Conservation (phyloP, 164 flowering plant genomes). For the Sextonia rubra region DNA sequence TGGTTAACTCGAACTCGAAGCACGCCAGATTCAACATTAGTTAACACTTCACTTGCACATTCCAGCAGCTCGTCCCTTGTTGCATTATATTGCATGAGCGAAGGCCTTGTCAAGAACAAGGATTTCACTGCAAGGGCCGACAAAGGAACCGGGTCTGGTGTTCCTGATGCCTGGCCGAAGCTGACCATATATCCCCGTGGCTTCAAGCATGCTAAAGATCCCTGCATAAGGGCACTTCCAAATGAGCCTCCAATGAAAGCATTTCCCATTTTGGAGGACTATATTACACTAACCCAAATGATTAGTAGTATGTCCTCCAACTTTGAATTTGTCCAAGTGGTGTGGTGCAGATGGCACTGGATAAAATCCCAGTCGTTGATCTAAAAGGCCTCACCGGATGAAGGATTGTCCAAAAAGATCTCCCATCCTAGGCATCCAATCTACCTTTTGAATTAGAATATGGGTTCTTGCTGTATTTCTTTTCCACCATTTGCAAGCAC, state of each 20-base stretch:
- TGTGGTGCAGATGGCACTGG: not conserved
- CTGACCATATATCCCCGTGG: conserved; percentile 76
- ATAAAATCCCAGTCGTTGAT: no score
- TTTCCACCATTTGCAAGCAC: no score
- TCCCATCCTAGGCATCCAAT: no score
- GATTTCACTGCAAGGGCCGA: conserved; percentile 63
- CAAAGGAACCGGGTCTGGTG: conserved; percentile 75
- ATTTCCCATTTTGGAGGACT: not conserved
- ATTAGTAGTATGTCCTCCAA: no score
- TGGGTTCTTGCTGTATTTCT: no score
- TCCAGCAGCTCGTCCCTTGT: conserved; percentile 70
- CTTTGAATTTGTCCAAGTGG: not conserved
- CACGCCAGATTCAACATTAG: conserved; percentile 51
- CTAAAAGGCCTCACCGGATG: no score
- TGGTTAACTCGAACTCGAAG: conserved; percentile 66
- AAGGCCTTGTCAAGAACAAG: conserved; percentile 75
- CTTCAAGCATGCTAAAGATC: conserved; percentile 76
- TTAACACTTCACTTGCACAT: conserved; percentile 72
- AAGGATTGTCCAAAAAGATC: no score
- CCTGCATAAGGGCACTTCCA: conserved; percentile 34
- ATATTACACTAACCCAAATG: no score
- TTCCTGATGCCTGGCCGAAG: conserved; percentile 83
- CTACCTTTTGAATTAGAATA: no score
- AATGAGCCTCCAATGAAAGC: not conserved
- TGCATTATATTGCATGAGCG: conserved; percentile 53